Base-by-base conservation (phyloP, 2,329 filamentous ascomycete genomes). In the Exophiala phaeomuriformis region DNA sequence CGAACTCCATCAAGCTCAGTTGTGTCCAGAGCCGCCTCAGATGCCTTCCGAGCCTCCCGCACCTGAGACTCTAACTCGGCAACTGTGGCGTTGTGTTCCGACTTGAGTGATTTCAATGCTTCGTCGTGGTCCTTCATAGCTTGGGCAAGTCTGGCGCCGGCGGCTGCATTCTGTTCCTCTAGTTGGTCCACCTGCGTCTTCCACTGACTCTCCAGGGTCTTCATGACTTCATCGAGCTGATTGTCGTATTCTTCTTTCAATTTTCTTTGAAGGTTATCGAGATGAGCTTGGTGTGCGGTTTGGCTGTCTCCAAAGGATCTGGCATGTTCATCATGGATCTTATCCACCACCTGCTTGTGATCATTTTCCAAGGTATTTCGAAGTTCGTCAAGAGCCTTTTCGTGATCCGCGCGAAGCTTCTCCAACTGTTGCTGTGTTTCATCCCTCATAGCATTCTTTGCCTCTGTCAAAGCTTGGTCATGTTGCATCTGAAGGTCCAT, bases 161-260 rank as follows among this genome's bases (percentile, higher is more conserved):
- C 51, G 51, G 51, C 51, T 47, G 53, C 51, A 39, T 51, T 51
- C 29, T 51, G 42, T 31, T 55, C 57, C 40, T 59, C 57, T 4
- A 59, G 43, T 19, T 52, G 52, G 10, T 54, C 54, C 12, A 59
- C 53, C 57, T 62, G 45, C 46, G 54, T 42, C 49, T 61, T 48
- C 58, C 62, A 49, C 55, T 51, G 42, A 50, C 35, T 53, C 55
- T 64, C 62, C 28, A 58, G 43, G 2, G 60, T 59, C 8, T 58
- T 57, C 49, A 64, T 51, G 35, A 64, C 58, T 33, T 59, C 49
- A 35, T 64, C 60, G 27, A 65, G 52, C 43, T 59, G 57, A 5
- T 36, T 33, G 31, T 52, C 54, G 43, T 59, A 49, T 27, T 49
- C 54, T 27, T 53, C 49, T 47, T 59, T 59, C 45, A 51, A 29